phyloP scores from a whole-genome alignment of 495 filamentous ascomycete species.

The Tuber microsphaerosporum region DNA sequence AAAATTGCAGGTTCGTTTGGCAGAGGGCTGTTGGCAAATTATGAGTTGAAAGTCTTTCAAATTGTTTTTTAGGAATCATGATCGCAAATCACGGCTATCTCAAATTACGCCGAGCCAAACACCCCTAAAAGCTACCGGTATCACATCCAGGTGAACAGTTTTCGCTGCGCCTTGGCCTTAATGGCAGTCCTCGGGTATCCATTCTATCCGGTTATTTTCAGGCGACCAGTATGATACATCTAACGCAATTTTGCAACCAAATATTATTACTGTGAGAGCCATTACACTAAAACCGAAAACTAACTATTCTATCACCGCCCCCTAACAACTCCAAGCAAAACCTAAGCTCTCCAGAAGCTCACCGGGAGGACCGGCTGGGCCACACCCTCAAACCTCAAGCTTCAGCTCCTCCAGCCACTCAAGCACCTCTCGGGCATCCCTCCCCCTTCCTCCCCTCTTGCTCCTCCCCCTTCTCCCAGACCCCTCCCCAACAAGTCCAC shows the following conservation, averaged over 20 bases:
- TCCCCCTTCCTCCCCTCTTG: background rate
- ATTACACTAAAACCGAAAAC: background rate
- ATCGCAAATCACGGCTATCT: no score
- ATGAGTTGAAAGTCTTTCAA: no score
- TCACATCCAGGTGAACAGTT: background rate
- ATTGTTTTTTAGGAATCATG: no score
- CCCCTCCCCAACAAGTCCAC: background rate
- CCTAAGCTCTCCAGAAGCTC: background rate
- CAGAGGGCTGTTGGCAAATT: no score
- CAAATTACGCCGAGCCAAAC: no score
- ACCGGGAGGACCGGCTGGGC: background rate
- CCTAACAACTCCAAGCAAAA: background rate
- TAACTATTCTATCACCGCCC: background rate
- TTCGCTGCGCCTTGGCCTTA: background rate
- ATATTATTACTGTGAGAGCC: background rate
- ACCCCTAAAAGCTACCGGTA: background rate
- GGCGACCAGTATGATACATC: background rate
- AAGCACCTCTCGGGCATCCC: background rate
- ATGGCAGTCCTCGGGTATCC: background rate
- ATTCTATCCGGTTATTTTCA: background rate
- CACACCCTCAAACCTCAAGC: background rate
- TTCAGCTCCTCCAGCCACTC: background rate
- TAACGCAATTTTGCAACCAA: background rate
- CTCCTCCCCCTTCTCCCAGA: background rate
- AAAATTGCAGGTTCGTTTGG: no score